phyloP scores from a whole-genome alignment of 371 early-diverging fungal genomes.

The Saksenaea oblongispora region DNA sequence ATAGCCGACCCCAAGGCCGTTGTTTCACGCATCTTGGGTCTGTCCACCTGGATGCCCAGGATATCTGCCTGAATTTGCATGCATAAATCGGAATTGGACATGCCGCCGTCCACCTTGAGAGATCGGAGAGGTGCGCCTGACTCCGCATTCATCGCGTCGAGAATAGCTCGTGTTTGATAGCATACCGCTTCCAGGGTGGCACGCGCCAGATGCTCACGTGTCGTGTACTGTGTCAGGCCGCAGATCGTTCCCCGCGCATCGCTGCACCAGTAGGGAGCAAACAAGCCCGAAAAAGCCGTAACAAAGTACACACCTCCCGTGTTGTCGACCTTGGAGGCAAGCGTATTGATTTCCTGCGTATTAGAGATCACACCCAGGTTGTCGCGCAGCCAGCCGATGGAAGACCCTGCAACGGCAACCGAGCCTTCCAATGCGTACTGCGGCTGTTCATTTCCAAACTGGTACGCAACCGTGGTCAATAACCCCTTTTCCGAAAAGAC shows the following conservation, averaged over 20 bases:
- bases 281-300: slow-evolving; percentile 90
- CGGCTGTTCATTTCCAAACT: slow-evolving; percentile 72
- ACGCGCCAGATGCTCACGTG: slow-evolving; percentile 78
- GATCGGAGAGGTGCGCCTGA: slow-evolving; percentile 61
- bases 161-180: slow-evolving; percentile 88
- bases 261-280: slow-evolving; percentile 92
- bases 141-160: slow-evolving; percentile 89
- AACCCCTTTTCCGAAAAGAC: slow-evolving; percentile 83
- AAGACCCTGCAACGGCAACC: slow-evolving; percentile 90
- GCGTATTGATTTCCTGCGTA: slow-evolving; percentile 68
- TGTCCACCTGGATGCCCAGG: slow-evolving; percentile 75
- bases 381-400: slow-evolving; percentile 90
- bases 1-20: slow-evolving; percentile 94
- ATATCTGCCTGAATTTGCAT: slow-evolving; percentile 94
- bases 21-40: slow-evolving; percentile 90
- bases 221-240: slow-evolving; percentile 87
- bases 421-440: slow-evolving; percentile 94
- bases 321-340: slow-evolving; percentile 55
- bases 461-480: slow-evolving; percentile 89
- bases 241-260: slow-evolving; percentile 88
- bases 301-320: slow-evolving; percentile 93
- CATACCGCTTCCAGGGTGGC: slow-evolving; percentile 91
- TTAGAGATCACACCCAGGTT: slow-evolving; percentile 76
- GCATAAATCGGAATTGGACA: slow-evolving; percentile 83
- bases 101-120: slow-evolving; percentile 92